A percentile compares a stretch with the other conserved stretches of the same genome.
Conservation (phyloP, 2,329 filamentous ascomycete species). For the Fusarium multiceps region DNA sequence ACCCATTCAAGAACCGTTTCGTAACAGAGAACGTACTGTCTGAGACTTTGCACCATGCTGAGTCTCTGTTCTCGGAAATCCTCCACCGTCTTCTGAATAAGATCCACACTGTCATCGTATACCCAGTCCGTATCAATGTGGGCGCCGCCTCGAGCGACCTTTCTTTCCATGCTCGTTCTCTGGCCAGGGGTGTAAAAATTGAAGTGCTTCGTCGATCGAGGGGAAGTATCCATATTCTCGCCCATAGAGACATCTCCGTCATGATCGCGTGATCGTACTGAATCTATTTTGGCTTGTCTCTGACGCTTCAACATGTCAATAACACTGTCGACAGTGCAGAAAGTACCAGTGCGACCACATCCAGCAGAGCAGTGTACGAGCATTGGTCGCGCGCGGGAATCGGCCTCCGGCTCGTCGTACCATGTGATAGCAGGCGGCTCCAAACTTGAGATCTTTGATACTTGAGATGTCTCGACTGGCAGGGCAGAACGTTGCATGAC, state of each 20-base stretch:
- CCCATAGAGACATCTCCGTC: conserved; percentile 63
- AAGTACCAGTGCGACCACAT: conserved; percentile 94
- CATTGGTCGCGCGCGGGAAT: conserved; percentile 71
- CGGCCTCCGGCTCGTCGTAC: conserved; percentile 70
- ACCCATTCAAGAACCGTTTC: conserved; percentile 95
- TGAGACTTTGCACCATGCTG: conserved; percentile 95
- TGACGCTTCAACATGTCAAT: conserved; percentile 98
- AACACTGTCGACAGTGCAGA: conserved; percentile 95
- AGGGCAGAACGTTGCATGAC: conserved; percentile 72
- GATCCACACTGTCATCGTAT: conserved; percentile 75
- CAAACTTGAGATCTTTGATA: conserved; percentile 47
- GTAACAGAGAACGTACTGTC: conserved; percentile 96
- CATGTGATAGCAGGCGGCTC: conserved; percentile 56
- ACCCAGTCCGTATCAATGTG: conserved; percentile 71
- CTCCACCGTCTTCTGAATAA: conserved; percentile 88
- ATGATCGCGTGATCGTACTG: conserved; percentile 33
- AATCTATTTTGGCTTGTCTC: conserved; percentile 54
- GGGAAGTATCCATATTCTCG: conserved; percentile 47
- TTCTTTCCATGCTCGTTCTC: conserved; percentile 30
- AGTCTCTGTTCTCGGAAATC: conserved; percentile 89
- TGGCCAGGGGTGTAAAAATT: conserved; percentile 38
- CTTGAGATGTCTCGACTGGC: conserved; percentile 58
- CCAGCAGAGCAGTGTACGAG: conserved; percentile 96
- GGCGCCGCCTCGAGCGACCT: conserved; percentile 15
- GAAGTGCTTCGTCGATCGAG: conserved; percentile 41